Conservation (phyloP, 306 rosid species). For the Dalbergia cultrata region DNA sequence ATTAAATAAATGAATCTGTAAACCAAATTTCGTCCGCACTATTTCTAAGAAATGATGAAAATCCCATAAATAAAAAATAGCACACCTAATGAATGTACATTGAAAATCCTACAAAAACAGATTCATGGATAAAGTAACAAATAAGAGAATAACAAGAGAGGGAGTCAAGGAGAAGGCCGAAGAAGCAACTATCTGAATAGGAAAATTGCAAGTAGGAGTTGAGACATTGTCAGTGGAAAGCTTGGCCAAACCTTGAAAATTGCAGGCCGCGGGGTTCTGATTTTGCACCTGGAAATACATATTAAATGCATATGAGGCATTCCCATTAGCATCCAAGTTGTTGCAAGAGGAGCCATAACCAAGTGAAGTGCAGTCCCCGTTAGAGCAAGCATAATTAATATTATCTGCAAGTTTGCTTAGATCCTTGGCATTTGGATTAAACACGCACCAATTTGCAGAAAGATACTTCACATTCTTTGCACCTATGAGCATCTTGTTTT, state of each 20-base stretch:
- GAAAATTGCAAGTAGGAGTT: conserved; percentile 80
- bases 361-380: conserved; percentile 83
- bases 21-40: conserved; percentile 36
- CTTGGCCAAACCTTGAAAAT: conserved; percentile 84
- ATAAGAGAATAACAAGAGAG: conserved; percentile 47
- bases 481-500: conserved; percentile 67
- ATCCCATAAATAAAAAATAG: conserved; percentile 34
- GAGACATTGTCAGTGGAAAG: conserved; percentile 69
- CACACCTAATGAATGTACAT: conserved; percentile 52
- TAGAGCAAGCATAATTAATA: conserved; percentile 81
- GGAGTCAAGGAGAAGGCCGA: conserved; percentile 57
- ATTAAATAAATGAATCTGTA: conserved; percentile 27
- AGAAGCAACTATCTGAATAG: conserved; percentile 70
- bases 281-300: conserved; percentile 88
- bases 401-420: conserved; percentile 80
- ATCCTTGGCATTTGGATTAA: conserved; percentile 88
- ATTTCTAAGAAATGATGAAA: conserved; percentile 26
- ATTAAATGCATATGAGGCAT: conserved; percentile 92
- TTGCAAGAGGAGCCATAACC: conserved; percentile 97
- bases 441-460: conserved; percentile 76
- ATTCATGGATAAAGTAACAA: conserved; percentile 41
- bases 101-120: conserved; percentile 55
- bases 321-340: conserved; percentile 79
- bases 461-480: conserved; percentile 80
- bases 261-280: conserved; percentile 78